Evolutionary conservation across 768 basidiomycete species (phyloP).

Genomic region (Xanthoconium stramineum): DNA sequence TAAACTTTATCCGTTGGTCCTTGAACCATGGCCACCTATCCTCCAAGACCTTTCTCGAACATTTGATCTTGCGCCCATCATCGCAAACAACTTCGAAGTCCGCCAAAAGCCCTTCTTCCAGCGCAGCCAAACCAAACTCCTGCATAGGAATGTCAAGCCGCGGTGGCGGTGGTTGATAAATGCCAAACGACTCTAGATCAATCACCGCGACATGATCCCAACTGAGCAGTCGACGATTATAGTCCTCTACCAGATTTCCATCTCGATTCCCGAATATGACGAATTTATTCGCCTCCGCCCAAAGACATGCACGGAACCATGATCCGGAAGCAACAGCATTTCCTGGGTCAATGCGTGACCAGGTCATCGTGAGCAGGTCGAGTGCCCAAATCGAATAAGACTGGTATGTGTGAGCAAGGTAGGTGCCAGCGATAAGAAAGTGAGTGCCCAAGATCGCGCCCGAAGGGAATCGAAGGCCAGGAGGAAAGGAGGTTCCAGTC

Average conservation of each 20-base stretch:
- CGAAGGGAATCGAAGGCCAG: constrained; percentile 93
- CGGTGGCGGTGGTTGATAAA: constrained; percentile 81
- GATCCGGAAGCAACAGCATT: constrained; percentile 83
- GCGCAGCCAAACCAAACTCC: constrained; percentile 76
- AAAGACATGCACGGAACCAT: constrained; percentile 92
- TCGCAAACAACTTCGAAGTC: constrained; percentile 95
- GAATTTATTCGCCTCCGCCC: constrained; percentile 81
- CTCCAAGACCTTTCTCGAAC: constrained; percentile 81
- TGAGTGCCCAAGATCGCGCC: constrained; percentile 89
- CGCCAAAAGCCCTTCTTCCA: constrained; percentile 76
- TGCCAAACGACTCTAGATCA: constrained; percentile 92
- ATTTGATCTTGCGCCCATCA: constrained; percentile 79
- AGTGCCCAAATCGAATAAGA: constrained; percentile 97
- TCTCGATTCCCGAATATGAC: constrained; percentile 88
- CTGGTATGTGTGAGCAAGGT: constrained; percentile 90
- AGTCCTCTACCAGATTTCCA: constrained; percentile 88
- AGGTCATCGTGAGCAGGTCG: constrained; percentile 76
- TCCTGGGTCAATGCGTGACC: constrained; percentile 88
- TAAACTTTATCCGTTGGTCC: constrained; percentile 58
- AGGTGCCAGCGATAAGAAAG: constrained; percentile 93
- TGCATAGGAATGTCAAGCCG: constrained; percentile 71
- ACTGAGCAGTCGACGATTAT: constrained; percentile 84
- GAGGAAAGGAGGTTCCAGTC: constrained; percentile 80
- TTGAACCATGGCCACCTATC: constrained; percentile 97
- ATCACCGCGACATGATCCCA: constrained; percentile 92